A percentile compares a stretch with the other conserved stretches of the same genome.
These are phyloP conservation scores for Colletotrichum scovillei DNA, from an alignment of 2,329 filamentous ascomycete species.

Conservation along the genomic window DNA sequence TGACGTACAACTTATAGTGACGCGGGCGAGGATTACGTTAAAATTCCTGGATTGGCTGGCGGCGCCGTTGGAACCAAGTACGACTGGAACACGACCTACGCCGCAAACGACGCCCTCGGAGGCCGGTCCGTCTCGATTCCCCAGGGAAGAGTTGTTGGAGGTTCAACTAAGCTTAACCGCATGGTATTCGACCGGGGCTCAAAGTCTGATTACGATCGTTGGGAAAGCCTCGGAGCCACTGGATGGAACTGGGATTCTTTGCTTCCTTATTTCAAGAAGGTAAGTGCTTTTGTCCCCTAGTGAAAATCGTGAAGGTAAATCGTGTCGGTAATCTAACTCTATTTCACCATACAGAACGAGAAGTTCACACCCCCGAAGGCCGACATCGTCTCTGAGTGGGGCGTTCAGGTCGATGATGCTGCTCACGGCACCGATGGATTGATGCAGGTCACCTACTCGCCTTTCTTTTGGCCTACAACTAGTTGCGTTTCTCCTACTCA, in stretches of 20 bases:
- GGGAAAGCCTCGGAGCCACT: constrained; percentile 49
- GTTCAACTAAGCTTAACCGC: constrained; percentile 45
- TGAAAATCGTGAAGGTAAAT: neutral
- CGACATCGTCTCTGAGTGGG: constrained; percentile 40
- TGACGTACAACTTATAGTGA: constrained; percentile 1
- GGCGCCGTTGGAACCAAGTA: constrained; percentile 39
- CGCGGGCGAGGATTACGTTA: constrained; percentile 39
- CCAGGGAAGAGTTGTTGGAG: constrained; percentile 40
- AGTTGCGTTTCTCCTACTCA: constrained; percentile 27
- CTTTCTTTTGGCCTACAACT: constrained; percentile 46
- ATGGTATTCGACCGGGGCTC: constrained; percentile 46
- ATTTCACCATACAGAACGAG: constrained; percentile 8
- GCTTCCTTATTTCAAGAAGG: constrained; percentile 46
- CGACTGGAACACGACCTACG: constrained; percentile 42
- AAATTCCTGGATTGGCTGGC: constrained; percentile 42
- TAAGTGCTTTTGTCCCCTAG: neutral
- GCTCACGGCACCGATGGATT: constrained; percentile 42
- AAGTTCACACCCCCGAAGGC: constrained; percentile 40
- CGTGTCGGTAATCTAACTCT: neutral
- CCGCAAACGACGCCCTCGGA: constrained; percentile 26
- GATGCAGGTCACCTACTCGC: constrained; percentile 44
- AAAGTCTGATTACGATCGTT: constrained; percentile 45
- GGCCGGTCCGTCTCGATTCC: constrained; percentile 23
- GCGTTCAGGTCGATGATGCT: constrained; percentile 41
- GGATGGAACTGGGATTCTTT: constrained; percentile 52